A percentile compares a stretch with the other conserved stretches of the same genome.
Conservation (phyloP, 2,329 filamentous ascomycete species). For the Verticillium dahliae region DNA sequence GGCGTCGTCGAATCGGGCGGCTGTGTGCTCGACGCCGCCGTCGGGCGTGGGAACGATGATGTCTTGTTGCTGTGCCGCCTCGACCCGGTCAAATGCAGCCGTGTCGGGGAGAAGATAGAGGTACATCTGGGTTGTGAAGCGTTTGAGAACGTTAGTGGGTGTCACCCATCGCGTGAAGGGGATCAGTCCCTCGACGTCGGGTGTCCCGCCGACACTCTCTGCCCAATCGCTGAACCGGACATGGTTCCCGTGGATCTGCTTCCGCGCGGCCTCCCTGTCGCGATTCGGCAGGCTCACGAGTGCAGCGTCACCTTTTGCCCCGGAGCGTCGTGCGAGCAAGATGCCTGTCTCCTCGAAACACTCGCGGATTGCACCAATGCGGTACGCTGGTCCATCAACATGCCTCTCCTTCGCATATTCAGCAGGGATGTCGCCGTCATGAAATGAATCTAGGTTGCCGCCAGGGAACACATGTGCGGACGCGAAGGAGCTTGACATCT, state of each 20-base stretch:
- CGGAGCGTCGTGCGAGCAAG: constrained; percentile 51
- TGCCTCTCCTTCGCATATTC: constrained; percentile 51
- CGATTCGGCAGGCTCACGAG: constrained; percentile 55
- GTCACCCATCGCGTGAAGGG: constrained; percentile 94
- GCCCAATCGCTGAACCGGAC: constrained; percentile 64
- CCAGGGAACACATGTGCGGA: constrained; percentile 95
- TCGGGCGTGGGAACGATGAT: constrained; percentile 65
- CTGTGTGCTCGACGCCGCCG: constrained; percentile 59
- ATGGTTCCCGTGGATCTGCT: constrained; percentile 59
- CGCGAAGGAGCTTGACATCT: constrained; percentile 76
- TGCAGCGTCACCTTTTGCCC: constrained; percentile 32
- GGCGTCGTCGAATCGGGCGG: constrained; percentile 70
- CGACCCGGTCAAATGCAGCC: constrained; percentile 17
- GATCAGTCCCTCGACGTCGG: constrained; percentile 54
- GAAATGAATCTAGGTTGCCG: constrained; percentile 69
- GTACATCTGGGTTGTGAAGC: constrained; percentile 97
- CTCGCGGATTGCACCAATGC: constrained; percentile 80
- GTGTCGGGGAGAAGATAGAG: constrained; percentile 73
- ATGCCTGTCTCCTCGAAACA: constrained; percentile 95
- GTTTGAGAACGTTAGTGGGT: constrained; percentile 61
- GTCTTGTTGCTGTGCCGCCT: constrained; percentile 32
- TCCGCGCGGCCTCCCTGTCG: constrained; percentile 59
- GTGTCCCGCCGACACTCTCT: constrained; percentile 43
- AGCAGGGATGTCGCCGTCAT: constrained; percentile 58
- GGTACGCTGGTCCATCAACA: constrained; percentile 64